Conservation (phyloP, 768 basidiomycete species). For the Pisolithus sp. region DNA sequence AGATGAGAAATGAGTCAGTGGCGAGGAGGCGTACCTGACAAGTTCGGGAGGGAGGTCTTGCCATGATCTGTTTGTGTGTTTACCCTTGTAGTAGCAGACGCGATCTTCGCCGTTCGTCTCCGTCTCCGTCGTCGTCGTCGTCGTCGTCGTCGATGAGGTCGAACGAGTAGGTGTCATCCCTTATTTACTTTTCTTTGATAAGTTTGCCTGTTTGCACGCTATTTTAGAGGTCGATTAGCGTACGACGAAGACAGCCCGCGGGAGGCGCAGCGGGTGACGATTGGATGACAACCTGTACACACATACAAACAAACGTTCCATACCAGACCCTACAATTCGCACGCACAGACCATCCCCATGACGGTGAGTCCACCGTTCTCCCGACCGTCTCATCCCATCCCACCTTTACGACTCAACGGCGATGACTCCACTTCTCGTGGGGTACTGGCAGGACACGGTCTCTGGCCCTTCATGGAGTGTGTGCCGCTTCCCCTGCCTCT, state of each 20-base stretch:
- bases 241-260: constrained; percentile 12
- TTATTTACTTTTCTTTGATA: too few species aligned
- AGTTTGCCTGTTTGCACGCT: background rate
- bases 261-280: constrained; percentile 24
- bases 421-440: too few species aligned
- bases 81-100: constrained; percentile 45
- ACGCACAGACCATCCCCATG: constrained; percentile 27
- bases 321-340: background rate
- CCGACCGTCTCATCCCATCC: too few species aligned
- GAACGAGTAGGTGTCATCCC: background rate
- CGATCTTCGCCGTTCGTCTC: constrained; percentile 17
- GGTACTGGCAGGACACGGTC: too few species aligned
- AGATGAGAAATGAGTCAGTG: constrained; percentile 13
- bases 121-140: constrained; percentile 23
- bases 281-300: constrained; percentile 20
- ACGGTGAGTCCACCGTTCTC: too few species aligned
- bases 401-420: too few species aligned
- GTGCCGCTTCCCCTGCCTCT: constrained; percentile 56
- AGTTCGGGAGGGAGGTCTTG: constrained; percentile 56
- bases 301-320: constrained; percentile 6
- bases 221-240: constrained; percentile 8
- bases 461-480: too few species aligned
- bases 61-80: constrained; percentile 52
- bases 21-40: constrained; percentile 42
- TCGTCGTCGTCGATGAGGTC: constrained; percentile 1